These are phyloP conservation scores for Aurinia saxatilis DNA, from an alignment of 345 rosid species.

Conservation along the genomic window DNA sequence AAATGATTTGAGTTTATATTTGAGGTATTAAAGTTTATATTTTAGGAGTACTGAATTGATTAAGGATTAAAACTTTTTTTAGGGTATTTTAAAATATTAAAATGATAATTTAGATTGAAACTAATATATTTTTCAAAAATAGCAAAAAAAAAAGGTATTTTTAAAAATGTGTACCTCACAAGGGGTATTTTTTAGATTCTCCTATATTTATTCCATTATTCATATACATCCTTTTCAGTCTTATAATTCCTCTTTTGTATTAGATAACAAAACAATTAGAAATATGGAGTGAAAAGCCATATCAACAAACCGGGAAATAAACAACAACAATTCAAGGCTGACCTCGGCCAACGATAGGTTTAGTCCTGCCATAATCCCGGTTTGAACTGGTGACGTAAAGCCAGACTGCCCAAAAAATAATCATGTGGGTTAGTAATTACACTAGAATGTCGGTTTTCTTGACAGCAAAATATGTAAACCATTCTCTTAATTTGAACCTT, in stretches of 20 bases:
- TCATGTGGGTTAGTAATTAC: neutral
- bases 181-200: too few species aligned
- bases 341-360: conserved; percentile 66
- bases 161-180: too few species aligned
- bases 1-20: too few species aligned
- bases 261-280: neutral
- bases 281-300: neutral
- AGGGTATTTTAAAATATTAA: too few species aligned
- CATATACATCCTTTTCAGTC: too few species aligned
- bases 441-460: neutral
- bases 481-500: neutral
- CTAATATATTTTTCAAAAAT: too few species aligned
- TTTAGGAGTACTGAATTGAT: too few species aligned
- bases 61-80: too few species aligned
- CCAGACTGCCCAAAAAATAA: conserved; percentile 41
- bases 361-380: conserved; percentile 61
- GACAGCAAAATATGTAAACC: neutral
- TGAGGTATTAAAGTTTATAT: too few species aligned
- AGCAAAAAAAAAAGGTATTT: too few species aligned
- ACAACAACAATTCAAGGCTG: neutral
- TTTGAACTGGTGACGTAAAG: conserved; percentile 81
- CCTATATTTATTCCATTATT: neutral
- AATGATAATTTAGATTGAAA: too few species aligned
- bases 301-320: neutral
- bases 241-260: neutral